These are phyloP conservation scores for Alternaria sp. DNA, from an alignment of 2,329 filamentous ascomycete genomes.

Conservation along the genomic window DNA sequence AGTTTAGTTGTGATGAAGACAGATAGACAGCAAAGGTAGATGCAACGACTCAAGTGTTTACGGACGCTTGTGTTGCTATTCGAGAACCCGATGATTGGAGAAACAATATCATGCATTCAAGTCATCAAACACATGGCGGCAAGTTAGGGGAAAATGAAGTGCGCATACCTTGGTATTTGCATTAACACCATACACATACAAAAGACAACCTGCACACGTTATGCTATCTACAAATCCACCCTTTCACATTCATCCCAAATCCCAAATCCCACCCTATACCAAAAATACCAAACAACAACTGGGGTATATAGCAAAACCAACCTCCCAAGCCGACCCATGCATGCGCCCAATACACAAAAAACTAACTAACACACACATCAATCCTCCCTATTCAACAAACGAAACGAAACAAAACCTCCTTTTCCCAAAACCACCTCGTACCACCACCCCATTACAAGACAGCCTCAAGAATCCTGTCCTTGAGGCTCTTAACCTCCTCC, in stretches of 20 bases:
- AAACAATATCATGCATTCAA: too few species aligned
- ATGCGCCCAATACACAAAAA: conserved; percentile 16
- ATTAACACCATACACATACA: not conserved
- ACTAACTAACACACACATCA: conserved; percentile 1
- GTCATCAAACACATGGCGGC: too few species aligned
- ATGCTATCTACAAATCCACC: not conserved
- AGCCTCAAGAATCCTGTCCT: conserved; percentile 52
- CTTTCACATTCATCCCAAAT: not conserved
- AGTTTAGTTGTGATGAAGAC: too few species aligned
- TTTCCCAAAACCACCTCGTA: too few species aligned
- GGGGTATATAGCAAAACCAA: conserved; percentile 42
- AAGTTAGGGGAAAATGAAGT: too few species aligned
- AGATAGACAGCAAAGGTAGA: too few species aligned
- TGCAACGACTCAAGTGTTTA: too few species aligned
- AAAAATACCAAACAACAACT: conserved; percentile 24
- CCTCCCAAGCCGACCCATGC: conserved; percentile 11
- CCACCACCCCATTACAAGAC: conserved; percentile 38
- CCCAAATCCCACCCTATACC: not conserved
- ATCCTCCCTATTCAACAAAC: not conserved
- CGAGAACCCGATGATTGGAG: too few species aligned
- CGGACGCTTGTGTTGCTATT: too few species aligned
- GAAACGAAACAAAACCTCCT: not conserved
- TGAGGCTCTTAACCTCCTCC: conserved; percentile 47
- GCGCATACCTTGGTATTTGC: too few species aligned
- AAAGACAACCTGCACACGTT: not conserved